These are phyloP conservation scores for Pleurostoma richardsiae DNA, from an alignment of 2,329 filamentous ascomycete genomes.

Conservation along the genomic window DNA sequence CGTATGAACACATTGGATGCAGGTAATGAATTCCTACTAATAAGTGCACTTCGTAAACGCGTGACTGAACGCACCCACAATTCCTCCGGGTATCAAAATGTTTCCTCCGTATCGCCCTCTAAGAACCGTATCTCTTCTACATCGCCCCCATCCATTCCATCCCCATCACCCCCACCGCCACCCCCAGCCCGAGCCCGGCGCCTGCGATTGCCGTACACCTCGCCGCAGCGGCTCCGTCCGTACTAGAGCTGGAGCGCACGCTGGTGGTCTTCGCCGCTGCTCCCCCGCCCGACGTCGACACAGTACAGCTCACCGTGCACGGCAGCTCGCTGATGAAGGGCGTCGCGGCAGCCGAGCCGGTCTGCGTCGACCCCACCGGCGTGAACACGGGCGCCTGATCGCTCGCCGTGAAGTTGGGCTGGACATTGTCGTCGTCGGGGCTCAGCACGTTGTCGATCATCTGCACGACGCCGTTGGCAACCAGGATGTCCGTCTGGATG, in stretches of 20 bases:
- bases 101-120: too few species aligned
- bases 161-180: not conserved
- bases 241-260: not conserved
- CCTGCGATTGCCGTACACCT: not conserved
- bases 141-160: not conserved
- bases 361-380: conserved; percentile 9
- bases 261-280: not conserved
- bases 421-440: conserved; percentile 25
- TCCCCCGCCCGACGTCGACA: conserved; percentile 12
- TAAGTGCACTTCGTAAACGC: too few species aligned
- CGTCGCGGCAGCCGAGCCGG: conserved; percentile 8
- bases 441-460: conserved; percentile 49
- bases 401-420: conserved; percentile 28
- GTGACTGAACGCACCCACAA: too few species aligned
- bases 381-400: conserved; percentile 27
- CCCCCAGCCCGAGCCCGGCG: not conserved
- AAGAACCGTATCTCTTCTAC: not conserved
- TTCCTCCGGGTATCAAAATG: too few species aligned
- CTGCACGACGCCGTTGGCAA: conserved; percentile 54
- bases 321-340: conserved; percentile 35
- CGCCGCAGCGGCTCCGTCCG: not conserved
- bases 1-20: too few species aligned
- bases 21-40: too few species aligned
- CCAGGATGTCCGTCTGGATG: conserved; percentile 43
- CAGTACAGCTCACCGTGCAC: conserved; percentile 33